Evolutionary conservation across 139 green algal species (phyloP).

Genomic region (Chlorella ohadii): DNA sequence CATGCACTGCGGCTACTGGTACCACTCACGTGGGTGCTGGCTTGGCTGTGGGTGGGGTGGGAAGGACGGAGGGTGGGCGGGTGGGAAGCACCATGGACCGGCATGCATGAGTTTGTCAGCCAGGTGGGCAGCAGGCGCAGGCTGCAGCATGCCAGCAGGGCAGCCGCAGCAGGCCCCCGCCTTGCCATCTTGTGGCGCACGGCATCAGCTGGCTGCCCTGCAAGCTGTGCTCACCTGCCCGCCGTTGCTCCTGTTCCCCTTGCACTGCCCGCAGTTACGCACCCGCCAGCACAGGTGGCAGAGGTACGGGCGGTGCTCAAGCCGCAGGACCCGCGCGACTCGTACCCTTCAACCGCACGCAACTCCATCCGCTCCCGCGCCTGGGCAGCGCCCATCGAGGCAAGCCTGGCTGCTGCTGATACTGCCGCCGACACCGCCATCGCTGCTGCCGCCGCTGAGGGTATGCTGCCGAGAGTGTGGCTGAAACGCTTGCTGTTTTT

Average conservation of each 20-base stretch:
- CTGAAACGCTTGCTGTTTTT: neutral
- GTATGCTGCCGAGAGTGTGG: no score
- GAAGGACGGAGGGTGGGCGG: no score
- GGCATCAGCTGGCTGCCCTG: neutral
- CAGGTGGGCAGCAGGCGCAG: no score
- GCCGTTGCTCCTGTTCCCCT: neutral
- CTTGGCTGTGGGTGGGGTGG: no score
- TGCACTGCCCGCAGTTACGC: conserved; percentile 15
- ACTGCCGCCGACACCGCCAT: no score
- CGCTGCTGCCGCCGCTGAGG: no score
- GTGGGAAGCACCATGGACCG: no score
- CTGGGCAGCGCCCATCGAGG: conserved; percentile 70
- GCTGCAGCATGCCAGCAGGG: no score
- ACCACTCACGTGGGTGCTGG: conserved; percentile 39
- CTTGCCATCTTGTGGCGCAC: no score
- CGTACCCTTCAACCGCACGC: conserved; percentile 70
- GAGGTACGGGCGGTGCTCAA: conserved; percentile 74
- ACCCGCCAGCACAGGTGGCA: conserved; percentile 49
- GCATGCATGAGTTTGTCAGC: no score
- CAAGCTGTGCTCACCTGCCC: no score
- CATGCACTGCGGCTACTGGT: conserved; percentile 93
- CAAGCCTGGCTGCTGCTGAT: neutral
- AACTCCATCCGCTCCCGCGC: conserved; percentile 86
- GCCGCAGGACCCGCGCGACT: conserved; percentile 60
- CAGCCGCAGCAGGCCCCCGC: no score